Conservation (phyloP, 1,284 basidiomycete species). For the Macrocystidia cucumis region DNA sequence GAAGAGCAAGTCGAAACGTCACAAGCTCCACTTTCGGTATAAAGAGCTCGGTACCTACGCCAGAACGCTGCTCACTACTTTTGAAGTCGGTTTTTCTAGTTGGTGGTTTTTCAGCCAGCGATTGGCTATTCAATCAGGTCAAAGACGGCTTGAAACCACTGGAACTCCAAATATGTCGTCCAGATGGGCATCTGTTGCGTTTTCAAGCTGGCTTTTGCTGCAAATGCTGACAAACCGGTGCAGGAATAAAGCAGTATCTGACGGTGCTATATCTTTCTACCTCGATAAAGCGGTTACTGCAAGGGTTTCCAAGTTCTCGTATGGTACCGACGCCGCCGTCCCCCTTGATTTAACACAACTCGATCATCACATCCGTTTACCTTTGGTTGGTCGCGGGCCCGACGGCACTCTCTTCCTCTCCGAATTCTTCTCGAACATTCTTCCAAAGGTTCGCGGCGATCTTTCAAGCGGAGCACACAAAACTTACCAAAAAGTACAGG, state of each 20-base stretch:
- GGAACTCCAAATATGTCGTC: slow-evolving; percentile 22
- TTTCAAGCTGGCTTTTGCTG: neutral
- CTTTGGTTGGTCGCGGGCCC: slow-evolving; percentile 1
- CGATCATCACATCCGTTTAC: slow-evolving; percentile 25
- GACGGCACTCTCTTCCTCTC: slow-evolving; percentile 10
- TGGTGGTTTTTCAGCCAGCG: slow-evolving; percentile 37
- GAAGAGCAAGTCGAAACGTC: slow-evolving; percentile 9
- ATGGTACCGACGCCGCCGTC: slow-evolving; percentile 27
- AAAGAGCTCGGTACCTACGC: too few relatives aligned
- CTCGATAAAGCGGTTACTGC: slow-evolving; percentile 40
- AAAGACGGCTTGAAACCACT: slow-evolving; percentile 16
- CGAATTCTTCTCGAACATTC: slow-evolving; percentile 14
- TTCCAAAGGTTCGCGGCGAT: slow-evolving; percentile 15
- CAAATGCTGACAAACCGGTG: neutral
- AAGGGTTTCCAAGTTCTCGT: slow-evolving; percentile 35
- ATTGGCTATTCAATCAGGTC: slow-evolving; percentile 29
- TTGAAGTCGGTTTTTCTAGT: slow-evolving; percentile 31
- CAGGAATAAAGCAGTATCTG: slow-evolving; percentile 51
- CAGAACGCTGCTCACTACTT: too few relatives aligned
- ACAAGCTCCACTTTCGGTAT: slow-evolving; percentile 8
- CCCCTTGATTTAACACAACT: slow-evolving; percentile 20
- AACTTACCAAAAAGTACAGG: slow-evolving; percentile 12
- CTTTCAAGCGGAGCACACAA: neutral
- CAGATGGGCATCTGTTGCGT: slow-evolving; percentile 27
- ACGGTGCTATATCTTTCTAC: slow-evolving; percentile 46